A percentile compares a stretch with the other conserved stretches of the same genome.
These are phyloP conservation scores for Cercospora zeae-maydis DNA, from an alignment of 2,329 filamentous ascomycete genomes.

Conservation along the genomic window DNA sequence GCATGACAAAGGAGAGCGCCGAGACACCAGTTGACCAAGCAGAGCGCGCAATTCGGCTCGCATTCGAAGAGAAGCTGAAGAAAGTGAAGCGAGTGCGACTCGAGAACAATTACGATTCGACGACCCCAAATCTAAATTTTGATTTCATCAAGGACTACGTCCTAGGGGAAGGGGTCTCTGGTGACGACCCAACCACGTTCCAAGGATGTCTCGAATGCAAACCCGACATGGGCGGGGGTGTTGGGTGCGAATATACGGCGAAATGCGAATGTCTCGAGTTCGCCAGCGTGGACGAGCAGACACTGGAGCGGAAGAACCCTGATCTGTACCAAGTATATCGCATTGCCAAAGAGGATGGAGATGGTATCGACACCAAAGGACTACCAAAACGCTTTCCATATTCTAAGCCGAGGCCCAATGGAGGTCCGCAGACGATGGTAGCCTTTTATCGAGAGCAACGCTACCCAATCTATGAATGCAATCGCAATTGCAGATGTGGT, in stretches of 20 bases:
- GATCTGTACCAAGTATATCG: conserved; percentile 19
- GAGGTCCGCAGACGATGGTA: conserved; percentile 30
- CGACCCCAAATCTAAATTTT: conserved; percentile 59
- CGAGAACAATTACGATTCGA: conserved; percentile 57
- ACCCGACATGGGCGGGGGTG: conserved; percentile 49
- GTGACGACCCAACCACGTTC: conserved; percentile 57
- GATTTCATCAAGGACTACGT: conserved; percentile 64
- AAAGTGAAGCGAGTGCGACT: conserved; percentile 31
- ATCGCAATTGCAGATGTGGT: conserved; percentile 65
- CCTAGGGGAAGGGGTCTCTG: conserved; percentile 57
- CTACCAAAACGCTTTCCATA: conserved; percentile 62
- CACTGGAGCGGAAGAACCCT: conserved; percentile 31
- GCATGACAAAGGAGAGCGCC: conserved; percentile 37
- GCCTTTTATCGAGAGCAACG: conserved; percentile 44
- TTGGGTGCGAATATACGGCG: conserved; percentile 60
- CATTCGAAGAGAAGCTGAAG: conserved; percentile 37
- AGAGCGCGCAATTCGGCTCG: conserved; percentile 36
- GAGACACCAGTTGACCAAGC: conserved; percentile 34
- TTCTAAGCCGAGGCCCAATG: conserved; percentile 31
- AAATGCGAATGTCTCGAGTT: conserved; percentile 67
- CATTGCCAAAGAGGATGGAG: conserved; percentile 23
- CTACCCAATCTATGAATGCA: conserved; percentile 72
- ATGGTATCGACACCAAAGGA: conserved; percentile 32
- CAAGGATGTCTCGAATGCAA: conserved; percentile 64
- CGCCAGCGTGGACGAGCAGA: conserved; percentile 48